Percentiles rank a stretch among this genome's conserved stretches.
Evolutionary conservation across 78 protist species (phyloP).

Genomic region (Planoprotostelium fungivorum): DNA sequence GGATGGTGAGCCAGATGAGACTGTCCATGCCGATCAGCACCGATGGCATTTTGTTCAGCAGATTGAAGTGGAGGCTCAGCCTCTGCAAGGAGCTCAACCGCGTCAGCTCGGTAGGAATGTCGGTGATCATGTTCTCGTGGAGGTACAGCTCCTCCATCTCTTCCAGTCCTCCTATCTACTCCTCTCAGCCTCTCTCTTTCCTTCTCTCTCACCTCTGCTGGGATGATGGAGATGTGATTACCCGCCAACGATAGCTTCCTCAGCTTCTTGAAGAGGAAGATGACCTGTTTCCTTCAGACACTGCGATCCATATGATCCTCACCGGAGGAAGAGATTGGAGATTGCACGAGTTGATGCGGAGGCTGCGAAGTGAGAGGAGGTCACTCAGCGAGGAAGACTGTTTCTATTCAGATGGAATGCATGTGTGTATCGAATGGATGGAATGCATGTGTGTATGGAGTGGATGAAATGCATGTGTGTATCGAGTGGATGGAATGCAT

Average conservation of each 20-base stretch:
- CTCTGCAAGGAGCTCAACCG: neutral
- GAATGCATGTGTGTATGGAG: neutral
- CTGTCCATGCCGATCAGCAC: neutral
- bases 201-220: no score
- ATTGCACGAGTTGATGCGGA: no score
- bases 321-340: no score
- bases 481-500: neutral
- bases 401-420: neutral
- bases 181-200: no score
- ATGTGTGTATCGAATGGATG: neutral
- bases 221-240: neutral
- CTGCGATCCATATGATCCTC: no score
- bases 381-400: no score
- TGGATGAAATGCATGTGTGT: neutral
- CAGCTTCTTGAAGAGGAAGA: no score
- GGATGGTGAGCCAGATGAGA: neutral
- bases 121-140: neutral
- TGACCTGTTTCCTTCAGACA: no score
- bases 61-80: neutral
- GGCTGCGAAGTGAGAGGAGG: no score
- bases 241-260: neutral
- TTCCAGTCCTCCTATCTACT: neutral
- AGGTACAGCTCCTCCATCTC: neutral
- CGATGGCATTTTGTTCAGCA: neutral
- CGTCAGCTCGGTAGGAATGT: neutral